phyloP scores from a whole-genome alignment of 1,284 basidiomycete genomes.

The Pholiota adiposa region DNA sequence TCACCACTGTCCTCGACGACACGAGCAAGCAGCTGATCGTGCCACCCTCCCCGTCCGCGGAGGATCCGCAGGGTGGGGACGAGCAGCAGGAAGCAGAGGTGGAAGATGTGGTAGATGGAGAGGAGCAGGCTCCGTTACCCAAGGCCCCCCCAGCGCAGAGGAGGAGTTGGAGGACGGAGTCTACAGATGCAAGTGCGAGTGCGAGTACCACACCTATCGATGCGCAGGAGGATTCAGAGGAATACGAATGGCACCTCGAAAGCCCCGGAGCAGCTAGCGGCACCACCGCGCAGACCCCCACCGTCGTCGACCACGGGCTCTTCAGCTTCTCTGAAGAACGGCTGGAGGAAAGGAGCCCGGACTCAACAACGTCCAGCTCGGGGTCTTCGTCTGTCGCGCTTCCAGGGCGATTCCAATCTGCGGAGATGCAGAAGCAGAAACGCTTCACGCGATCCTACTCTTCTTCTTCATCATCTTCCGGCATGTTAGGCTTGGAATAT shows the following conservation, averaged over 20 bases:
- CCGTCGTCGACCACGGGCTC: neutral
- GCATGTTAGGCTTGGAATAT: neutral
- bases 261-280: neutral
- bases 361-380: neutral
- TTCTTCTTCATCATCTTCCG: neutral
- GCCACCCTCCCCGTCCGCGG: neutral
- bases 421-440: neutral
- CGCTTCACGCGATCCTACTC: neutral
- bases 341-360: neutral
- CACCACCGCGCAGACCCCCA: neutral
- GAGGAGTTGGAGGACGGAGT: no score
- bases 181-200: no score
- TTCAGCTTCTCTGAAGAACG: neutral
- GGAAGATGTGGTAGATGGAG: no score
- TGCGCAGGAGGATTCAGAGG: neutral
- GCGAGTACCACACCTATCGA: no score
- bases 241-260: no score
- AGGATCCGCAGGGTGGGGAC: neutral
- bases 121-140: no score
- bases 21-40: neutral
- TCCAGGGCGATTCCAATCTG: neutral
- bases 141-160: no score
- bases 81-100: neutral
- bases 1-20: constrained; percentile 2
- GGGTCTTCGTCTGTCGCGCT: neutral